Evolutionary conservation across 164 flowering plant genomes (phyloP), one percentile per base, ranked within the genome.

Genomic region (Echeveria elegans): DNA sequence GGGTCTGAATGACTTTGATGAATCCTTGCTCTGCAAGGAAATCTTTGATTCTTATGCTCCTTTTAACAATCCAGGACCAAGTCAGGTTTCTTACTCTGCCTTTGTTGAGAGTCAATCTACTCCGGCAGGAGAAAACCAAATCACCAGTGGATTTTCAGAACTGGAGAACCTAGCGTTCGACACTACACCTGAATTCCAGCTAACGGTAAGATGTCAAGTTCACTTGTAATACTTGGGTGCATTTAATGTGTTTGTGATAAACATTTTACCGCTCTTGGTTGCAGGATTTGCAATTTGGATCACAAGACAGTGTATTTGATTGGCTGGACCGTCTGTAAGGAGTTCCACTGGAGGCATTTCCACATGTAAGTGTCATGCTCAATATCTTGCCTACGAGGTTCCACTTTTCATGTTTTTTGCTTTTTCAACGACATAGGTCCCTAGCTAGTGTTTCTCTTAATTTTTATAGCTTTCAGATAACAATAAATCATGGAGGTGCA

Each of bases 151-250:
- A 23, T 32, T 63, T 31, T 18, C 41, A 63, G 65, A 63, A 10
- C 40, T 63, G 23, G 65, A 63, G 41, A 63, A 63, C 59, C 59
- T 53, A 23, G 59, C 23, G 12, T 24, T 53, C 24, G 59, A 53
- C 65, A 63, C 38, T 63, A n/a, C 38, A 2, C 65, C 38, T n/a
- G 65, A 63, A n/a, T 63, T 63, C 65, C 65, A 19, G 31, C 16
- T 63, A n/a, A 31, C 41, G 4, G 65, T 63, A 63, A 63, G 65
- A n/a, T 18, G 10, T 8, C 41, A 38, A 63, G 24, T 63, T 62
- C 34, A 18, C 19, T 29, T 19, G 24, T 37, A 16, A 32, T n/a
- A 34, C 9, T 15, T 18, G 2, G 34, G 14, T 31, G 16, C 4
- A 21, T 19, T 15, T 4, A 16, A 6, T 19, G 6, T 61, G 41